These are phyloP conservation scores for Imleria badia DNA, from an alignment of 768 basidiomycete species.

Conservation along the genomic window DNA sequence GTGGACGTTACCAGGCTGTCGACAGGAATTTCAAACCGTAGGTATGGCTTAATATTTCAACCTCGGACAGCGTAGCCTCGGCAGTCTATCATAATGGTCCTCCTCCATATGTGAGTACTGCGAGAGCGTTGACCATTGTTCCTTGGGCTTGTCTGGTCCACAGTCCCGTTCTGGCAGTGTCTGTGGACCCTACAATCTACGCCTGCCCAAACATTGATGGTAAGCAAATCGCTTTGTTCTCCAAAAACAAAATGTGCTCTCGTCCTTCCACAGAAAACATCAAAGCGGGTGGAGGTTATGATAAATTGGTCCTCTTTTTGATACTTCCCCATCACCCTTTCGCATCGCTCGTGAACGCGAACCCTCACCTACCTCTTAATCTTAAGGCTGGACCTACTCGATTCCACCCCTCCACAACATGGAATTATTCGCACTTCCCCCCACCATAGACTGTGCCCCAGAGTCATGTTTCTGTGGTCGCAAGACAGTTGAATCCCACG, in stretches of 20 bases:
- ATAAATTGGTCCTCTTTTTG: slow-evolving; percentile 11
- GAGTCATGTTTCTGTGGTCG: slow-evolving; percentile 28
- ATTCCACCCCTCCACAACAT: slow-evolving; percentile 1
- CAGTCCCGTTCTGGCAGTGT: background rate
- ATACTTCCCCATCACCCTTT: background rate
- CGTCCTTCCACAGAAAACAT: slow-evolving; percentile 5
- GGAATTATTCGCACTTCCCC: slow-evolving; percentile 1
- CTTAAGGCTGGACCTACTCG: background rate
- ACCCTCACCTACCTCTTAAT: background rate
- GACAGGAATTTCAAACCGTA: too few species aligned
- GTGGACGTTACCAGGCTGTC: too few species aligned
- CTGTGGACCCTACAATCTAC: background rate
- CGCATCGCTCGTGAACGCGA: background rate
- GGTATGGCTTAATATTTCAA: too few species aligned
- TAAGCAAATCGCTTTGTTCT: slow-evolving; percentile 11
- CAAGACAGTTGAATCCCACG: slow-evolving; percentile 22
- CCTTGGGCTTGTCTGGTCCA: slow-evolving; percentile 4
- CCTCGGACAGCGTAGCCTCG: too few species aligned
- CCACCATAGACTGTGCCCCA: slow-evolving; percentile 9
- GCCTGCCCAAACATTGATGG: background rate
- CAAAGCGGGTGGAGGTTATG: slow-evolving; percentile 2
- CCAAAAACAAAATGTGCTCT: background rate
- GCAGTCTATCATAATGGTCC: too few species aligned
- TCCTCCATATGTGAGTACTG: background rate
- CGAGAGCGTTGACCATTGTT: background rate